Base-by-base conservation (phyloP, 208 protist genomes). In the Crithidia mellificae region DNA sequence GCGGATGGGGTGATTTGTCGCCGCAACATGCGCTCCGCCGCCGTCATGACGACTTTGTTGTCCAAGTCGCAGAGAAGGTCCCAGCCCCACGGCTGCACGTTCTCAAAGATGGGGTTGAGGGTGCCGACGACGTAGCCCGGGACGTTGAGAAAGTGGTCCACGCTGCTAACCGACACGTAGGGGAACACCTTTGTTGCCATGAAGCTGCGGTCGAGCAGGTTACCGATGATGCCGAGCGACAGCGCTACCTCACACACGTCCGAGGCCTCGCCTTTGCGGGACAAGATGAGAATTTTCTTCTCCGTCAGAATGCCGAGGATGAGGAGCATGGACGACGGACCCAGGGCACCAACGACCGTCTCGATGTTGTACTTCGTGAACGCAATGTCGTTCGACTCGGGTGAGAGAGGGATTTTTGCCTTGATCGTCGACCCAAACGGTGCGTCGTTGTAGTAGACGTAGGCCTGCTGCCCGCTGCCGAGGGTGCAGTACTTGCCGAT, bases 101-200 rank as follows among this genome's bases (percentile, higher is more conserved):
- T 89, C 34, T 84, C 78, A 63, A 94, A 94, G 36, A 94, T 90
- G 47, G 88, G 88, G 58, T 94, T 94, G 54, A 94, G 59, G 38
- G 88, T 91, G 20, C 88, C 88, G 3, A 91, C 73, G 38, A 94
- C 72, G 78, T 92, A 94, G 34, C 88, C 85, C 4, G 85, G 78
- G 8, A 94, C 78, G 63, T 72, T 27, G n/a, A 72, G 29, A 50
- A 94, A 92, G 63, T 81, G 70, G 15, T 82, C 74, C 9, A 79
- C 78, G 39, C 63, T 78, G 65, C 83, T 91, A 30, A 94, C 78
- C 27, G 88, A 90, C 20, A 79, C 80, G 73, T 90, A 94, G 14
- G 88, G 88, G 53, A 94, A 94, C 29, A 94, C 85, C 59, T 84
- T 85, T n/a, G 61, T 76, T n/a, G 71, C 63, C 49, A 85, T 72